Base-by-base conservation (phyloP, 1,284 basidiomycete genomes). In the Neotropicomus parvogracilis region DNA sequence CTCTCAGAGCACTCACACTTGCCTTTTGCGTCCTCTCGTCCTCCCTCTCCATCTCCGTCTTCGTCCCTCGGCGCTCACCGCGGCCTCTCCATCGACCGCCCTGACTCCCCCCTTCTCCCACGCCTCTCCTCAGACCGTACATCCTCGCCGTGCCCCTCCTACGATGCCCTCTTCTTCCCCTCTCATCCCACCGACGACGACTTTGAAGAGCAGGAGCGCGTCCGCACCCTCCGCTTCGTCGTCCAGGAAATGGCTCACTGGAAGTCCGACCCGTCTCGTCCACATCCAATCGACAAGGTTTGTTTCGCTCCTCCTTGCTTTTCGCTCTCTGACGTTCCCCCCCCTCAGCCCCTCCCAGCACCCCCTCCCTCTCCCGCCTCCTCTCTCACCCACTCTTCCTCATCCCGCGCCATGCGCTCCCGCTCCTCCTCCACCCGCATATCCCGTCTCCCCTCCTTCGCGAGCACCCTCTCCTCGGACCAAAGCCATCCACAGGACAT, bases 211-310 rank as follows among this genome's bases (percentile, higher is more conserved):
- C 54, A 53, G 13, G 63, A 68, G 33, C 63, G 66, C 29, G 44
- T 63, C 32, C 63, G 63, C 3, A 50, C 63, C 0, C 63, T 65
- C 34, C 65, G 62, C 16, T 65, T 65, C 50, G 60, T 65, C 46
- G 65, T 65, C 0, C 65, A 68, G 21, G 65, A 65, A 48, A 65
- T 65, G 63, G 55, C 63, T 0, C 57, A 54, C 29, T 67, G 55
- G 54, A 59, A 60, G 17, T 46, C 59, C 1, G 43, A 56, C 4
- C 24, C 43, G 1, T 14, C 37, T 2, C 40, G 0, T 40, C 53
- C 4, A 20, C 42, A 42, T 24, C 0, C 42, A 0, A 32, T 19
- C 11, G 65, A 64, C 49, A 68, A 64, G 64, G 63, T 64, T 1
- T 8, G 44, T 6, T n/a, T n/a, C 10, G 5, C 40, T 14, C n/a